Conservation (phyloP, 2,329 filamentous ascomycete species). For the Bipolaris cookei region DNA sequence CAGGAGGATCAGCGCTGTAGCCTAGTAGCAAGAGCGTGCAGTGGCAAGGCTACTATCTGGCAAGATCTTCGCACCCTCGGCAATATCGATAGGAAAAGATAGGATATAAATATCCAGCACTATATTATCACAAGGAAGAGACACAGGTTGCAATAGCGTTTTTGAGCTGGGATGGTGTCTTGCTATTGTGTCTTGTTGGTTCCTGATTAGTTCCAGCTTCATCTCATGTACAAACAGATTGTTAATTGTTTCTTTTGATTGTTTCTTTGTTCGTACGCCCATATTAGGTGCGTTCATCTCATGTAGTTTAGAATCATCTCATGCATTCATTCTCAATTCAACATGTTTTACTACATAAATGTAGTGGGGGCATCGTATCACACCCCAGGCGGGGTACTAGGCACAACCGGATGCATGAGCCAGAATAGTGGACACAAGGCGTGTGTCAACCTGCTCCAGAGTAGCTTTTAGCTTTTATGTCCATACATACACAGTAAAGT, state of each 20-base stretch:
- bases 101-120: background rate
- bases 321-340: too few relatives aligned
- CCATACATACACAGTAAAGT: too few relatives aligned
- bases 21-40: conserved; percentile 4
- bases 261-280: too few relatives aligned
- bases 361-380: background rate
- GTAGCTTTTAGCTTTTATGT: background rate
- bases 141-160: background rate
- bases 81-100: background rate
- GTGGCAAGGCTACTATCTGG: background rate
- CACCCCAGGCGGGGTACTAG: background rate
- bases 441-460: background rate
- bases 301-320: too few relatives aligned
- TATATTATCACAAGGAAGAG: background rate
- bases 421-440: background rate
- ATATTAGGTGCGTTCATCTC: too few relatives aligned
- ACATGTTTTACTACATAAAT: too few relatives aligned
- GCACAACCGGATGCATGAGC: background rate
- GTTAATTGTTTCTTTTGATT: too few relatives aligned
- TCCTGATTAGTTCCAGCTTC: too few relatives aligned
- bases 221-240: too few relatives aligned
- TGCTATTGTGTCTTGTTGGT: too few relatives aligned
- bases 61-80: background rate
- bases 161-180: background rate
- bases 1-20: conserved; percentile 8